Percentiles rank a stretch among this genome's conserved stretches.
These are phyloP conservation scores for Prillingera fragicola DNA, from an alignment of 1,284 basidiomycete species.

Conservation along the genomic window DNA sequence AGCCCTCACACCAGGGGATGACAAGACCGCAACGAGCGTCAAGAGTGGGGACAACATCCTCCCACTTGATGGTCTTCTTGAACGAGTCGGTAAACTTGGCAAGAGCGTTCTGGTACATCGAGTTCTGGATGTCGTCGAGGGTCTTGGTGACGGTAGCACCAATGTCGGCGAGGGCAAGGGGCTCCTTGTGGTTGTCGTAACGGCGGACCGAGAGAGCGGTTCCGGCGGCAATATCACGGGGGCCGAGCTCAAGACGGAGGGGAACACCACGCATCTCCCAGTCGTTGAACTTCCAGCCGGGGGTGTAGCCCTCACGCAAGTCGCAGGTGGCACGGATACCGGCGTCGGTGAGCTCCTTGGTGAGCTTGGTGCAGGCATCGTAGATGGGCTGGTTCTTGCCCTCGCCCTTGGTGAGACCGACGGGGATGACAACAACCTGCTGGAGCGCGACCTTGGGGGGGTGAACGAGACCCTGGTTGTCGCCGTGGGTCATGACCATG, in stretches of 20 bases:
- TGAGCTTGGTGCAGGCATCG: conserved; percentile 69
- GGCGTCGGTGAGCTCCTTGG: conserved; percentile 61
- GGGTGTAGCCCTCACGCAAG: conserved; percentile 89
- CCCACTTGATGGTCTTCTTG: conserved; percentile 76
- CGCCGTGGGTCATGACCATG: conserved; percentile 99
- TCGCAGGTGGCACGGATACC: conserved; percentile 86
- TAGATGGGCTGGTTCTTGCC: conserved; percentile 63
- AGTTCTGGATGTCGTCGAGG: conserved; percentile 79
- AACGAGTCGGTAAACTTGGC: conserved; percentile 68
- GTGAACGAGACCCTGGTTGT: conserved; percentile 93
- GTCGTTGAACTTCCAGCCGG: conserved; percentile 98
- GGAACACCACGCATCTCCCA: conserved; percentile 99
- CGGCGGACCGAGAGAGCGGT: conserved; percentile 82
- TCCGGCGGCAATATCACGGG: conserved; percentile 79
- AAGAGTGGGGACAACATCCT: conserved; percentile 81
- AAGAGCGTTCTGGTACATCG: conserved; percentile 81
- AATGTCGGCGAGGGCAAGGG: conserved; percentile 65
- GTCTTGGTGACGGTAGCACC: conserved; percentile 58
- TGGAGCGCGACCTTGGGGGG: conserved; percentile 90
- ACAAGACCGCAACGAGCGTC: conserved; percentile 84
- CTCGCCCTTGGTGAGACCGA: conserved; percentile 65
- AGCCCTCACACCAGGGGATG: conserved; percentile 94
- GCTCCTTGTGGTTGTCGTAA: conserved; percentile 73
- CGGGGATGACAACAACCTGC: conserved; percentile 89
- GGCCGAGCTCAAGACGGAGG: conserved; percentile 92